Conservation (phyloP, 169 alveolate species). For the Plasmodium ovale region DNA sequence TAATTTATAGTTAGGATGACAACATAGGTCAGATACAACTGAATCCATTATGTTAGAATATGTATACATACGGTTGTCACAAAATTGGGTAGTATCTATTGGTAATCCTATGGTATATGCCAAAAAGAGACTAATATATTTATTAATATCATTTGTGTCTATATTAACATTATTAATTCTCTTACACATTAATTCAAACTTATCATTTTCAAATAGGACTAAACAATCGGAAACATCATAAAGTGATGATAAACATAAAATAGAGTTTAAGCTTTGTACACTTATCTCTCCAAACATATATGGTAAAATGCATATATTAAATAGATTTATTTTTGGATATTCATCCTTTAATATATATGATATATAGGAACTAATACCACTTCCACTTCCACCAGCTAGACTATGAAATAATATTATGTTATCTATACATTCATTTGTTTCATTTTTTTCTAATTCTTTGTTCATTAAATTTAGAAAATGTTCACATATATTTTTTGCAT, state of each 20-base stretch:
- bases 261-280: constrained; percentile 76
- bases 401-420: constrained; percentile 79
- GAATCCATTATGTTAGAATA: constrained; percentile 58
- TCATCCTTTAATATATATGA: constrained; percentile 75
- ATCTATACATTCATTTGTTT: constrained; percentile 67
- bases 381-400: constrained; percentile 82
- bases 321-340: constrained; percentile 55
- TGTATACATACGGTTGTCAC: not conserved
- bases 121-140: constrained; percentile 32
- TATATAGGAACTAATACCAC: constrained; percentile 79
- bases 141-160: constrained; percentile 45
- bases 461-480: constrained; percentile 39
- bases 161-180: constrained; percentile 72
- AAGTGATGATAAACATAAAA: constrained; percentile 73
- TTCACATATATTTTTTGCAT: constrained; percentile 68
- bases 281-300: constrained; percentile 79
- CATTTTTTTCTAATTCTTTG: constrained; percentile 60
- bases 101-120: constrained; percentile 49
- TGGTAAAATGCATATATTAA: constrained; percentile 76
- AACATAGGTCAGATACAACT: constrained; percentile 33
- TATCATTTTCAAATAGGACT: constrained; percentile 33
- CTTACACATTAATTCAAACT: constrained; percentile 53
- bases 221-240: constrained; percentile 75
- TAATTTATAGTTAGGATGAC: constrained; percentile 69
- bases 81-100: constrained; percentile 6